Evolutionary conservation across 2,329 filamentous ascomycete genomes (phyloP).

Genomic region (Rutstroemia sp.): DNA sequence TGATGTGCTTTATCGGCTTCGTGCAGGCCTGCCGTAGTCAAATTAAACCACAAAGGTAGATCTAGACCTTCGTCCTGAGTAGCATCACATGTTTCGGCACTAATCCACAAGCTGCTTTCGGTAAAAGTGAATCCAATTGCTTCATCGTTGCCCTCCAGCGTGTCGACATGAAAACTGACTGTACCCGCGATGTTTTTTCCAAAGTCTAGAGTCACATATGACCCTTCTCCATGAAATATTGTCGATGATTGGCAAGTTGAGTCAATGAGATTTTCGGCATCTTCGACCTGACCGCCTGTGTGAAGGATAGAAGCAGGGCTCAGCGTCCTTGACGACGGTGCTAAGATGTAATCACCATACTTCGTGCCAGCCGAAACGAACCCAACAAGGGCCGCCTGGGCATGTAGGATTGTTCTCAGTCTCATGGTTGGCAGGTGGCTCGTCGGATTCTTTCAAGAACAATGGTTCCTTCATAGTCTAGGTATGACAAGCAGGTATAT

Average conservation of each 20-base stretch:
- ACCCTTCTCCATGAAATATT: slow-evolving; percentile 22
- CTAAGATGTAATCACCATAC: slow-evolving; percentile 31
- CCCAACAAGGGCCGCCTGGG: too few relatives aligned
- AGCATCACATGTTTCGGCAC: slow-evolving; percentile 37
- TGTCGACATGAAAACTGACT: slow-evolving; percentile 30
- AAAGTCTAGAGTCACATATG: slow-evolving; percentile 34
- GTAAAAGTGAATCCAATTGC: slow-evolving; percentile 35
- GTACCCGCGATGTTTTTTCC: slow-evolving; percentile 34
- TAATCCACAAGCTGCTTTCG: slow-evolving; percentile 41
- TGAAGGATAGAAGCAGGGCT: slow-evolving; percentile 23
- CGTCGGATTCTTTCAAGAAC: too few relatives aligned
- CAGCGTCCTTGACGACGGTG: slow-evolving; percentile 26
- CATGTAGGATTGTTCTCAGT: too few relatives aligned
- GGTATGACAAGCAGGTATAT: too few relatives aligned
- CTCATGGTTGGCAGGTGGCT: too few relatives aligned
- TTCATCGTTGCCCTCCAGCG: slow-evolving; percentile 20
- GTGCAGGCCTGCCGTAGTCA: slow-evolving; percentile 32
- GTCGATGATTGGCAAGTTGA: slow-evolving; percentile 6
- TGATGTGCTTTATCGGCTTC: slow-evolving; percentile 35
- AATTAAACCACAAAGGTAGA: slow-evolving; percentile 40
- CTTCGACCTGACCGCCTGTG: slow-evolving; percentile 28
- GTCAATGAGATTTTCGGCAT: slow-evolving; percentile 14
- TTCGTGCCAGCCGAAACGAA: too few relatives aligned
- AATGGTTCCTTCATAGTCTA: too few relatives aligned
- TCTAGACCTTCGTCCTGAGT: slow-evolving; percentile 40